Evolutionary conservation across 2,329 filamentous ascomycete species (phyloP), one percentile per base, ranked within the genome.

Genomic region (Intubia oerlemansii): DNA sequence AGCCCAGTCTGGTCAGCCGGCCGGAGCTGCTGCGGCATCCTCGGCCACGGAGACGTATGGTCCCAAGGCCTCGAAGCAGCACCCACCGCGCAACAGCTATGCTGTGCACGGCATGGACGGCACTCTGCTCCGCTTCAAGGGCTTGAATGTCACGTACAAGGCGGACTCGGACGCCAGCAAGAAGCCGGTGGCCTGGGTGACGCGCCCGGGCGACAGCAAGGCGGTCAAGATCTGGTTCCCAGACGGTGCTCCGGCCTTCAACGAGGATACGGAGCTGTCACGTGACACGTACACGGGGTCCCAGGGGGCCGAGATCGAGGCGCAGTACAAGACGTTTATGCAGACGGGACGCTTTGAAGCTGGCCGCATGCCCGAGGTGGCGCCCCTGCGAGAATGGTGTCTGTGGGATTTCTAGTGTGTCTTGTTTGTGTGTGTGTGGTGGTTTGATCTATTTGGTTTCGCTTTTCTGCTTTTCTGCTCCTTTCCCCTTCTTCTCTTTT

Each of bases 301-400:
- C 4, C 14, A 27, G 2, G 27, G 27, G 11, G 29, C 27, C 7
- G 38, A 42, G 5, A 30, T 31, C 1, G 65, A 65, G 42, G 57
- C 56, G 21, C 60, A 66, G 25, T 91, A 84, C 52, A 53, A 56
- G 33, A 56, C 61, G 25, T 70, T 82, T 44, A 54, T 60, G 25
- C 56, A 66, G 36, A 65, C 64, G 13, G 79, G 79, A 1, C 49
- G 46, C 18, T 92, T 91, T 46, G 58, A 63, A 24, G 67, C 68
- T 20, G 74, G 72, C 1, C 41, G 70, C 6, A 75, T 92, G 53
- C 84, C 84, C 0, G 60, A 75, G 39, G 52, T 81, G 25, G 79
- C 84, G 13, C 84, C 84, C 0, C 72, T 71, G 48, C 59, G 68
- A 35, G 80, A 85, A 42, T 85, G 71, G 57, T 71, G 69, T 38